Evolutionary conservation across 148 eudicot species (phyloP).

Genomic region (Heliosperma pusillum): DNA sequence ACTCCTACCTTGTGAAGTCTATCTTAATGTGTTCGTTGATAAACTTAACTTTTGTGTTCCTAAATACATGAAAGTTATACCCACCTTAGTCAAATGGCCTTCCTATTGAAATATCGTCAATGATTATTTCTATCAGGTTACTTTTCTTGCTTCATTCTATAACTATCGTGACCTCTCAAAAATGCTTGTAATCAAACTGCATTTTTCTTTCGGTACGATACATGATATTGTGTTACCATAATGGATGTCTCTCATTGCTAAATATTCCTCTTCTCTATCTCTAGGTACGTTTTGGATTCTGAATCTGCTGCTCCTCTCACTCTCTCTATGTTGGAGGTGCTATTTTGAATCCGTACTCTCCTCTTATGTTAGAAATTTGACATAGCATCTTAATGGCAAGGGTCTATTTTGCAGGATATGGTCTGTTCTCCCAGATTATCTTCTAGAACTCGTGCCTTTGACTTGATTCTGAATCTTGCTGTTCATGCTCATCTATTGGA

Average conservation of each 20-base stretch:
- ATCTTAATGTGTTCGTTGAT: slow-evolving; percentile 6
- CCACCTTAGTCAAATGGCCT: not conserved
- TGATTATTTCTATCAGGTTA: not conserved
- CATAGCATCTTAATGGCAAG: slow-evolving; percentile 18
- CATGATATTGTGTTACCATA: not conserved
- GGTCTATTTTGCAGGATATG: slow-evolving; percentile 27
- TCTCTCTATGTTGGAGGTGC: slow-evolving; percentile 89
- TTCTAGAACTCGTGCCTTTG: slow-evolving; percentile 84
- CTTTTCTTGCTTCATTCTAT: not conserved
- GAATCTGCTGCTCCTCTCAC: slow-evolving; percentile 89
- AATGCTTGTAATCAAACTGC: not conserved
- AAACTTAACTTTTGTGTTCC: not conserved
- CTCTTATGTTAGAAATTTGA: not conserved
- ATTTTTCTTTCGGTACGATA: not conserved
- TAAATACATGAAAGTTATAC: not conserved
- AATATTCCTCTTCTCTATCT: slow-evolving; percentile 17
- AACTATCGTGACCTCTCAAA: not conserved
- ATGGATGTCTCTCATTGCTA: not conserved
- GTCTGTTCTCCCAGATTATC: slow-evolving; percentile 58
- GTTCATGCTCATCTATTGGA: slow-evolving; percentile 96
- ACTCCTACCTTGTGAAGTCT: not conserved
- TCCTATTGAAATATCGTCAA: not conserved
- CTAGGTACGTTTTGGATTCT: slow-evolving; percentile 88
- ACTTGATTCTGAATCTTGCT: slow-evolving; percentile 91
- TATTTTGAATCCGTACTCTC: slow-evolving; percentile 12